A percentile compares a stretch with the other conserved stretches of the same genome.
Conservation (phyloP, 1,139 yeast species). For the Pichia sp. region DNA sequence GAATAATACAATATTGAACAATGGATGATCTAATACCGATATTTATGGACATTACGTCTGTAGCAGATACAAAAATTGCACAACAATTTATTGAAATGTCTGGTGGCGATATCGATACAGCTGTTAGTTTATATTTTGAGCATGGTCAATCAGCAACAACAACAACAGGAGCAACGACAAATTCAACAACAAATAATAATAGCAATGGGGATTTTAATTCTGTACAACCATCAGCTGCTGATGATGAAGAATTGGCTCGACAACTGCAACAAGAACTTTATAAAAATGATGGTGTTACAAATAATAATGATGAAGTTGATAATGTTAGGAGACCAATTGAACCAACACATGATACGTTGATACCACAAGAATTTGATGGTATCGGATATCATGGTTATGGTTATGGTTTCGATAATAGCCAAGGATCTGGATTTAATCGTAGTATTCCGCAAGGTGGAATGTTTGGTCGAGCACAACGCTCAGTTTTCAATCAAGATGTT, state of each 20-base stretch:
- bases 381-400: background rate
- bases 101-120: constrained; percentile 73
- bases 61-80: constrained; percentile 62
- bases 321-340: constrained; percentile 70
- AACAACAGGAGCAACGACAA: constrained; percentile 1
- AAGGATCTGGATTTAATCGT: background rate
- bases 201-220: constrained; percentile 9
- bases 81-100: constrained; percentile 73
- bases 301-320: constrained; percentile 36
- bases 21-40: constrained; percentile 50
- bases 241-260: constrained; percentile 57
- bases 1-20: background rate
- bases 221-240: constrained; percentile 20
- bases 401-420: constrained; percentile 8
- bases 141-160: constrained; percentile 36
- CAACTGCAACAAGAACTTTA: constrained; percentile 62
- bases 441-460: constrained; percentile 25
- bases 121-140: constrained; percentile 80
- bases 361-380: constrained; percentile 16
- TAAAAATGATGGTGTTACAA: no score
- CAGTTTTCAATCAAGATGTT: constrained; percentile 45
- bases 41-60: constrained; percentile 81
- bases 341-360: constrained; percentile 71
- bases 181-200: constrained; percentile 12
- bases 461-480: constrained; percentile 37